Percentiles rank a stretch among this genome's conserved stretches.
Conservation (phyloP, 768 basidiomycete species). For the Amanita exitialis region DNA sequence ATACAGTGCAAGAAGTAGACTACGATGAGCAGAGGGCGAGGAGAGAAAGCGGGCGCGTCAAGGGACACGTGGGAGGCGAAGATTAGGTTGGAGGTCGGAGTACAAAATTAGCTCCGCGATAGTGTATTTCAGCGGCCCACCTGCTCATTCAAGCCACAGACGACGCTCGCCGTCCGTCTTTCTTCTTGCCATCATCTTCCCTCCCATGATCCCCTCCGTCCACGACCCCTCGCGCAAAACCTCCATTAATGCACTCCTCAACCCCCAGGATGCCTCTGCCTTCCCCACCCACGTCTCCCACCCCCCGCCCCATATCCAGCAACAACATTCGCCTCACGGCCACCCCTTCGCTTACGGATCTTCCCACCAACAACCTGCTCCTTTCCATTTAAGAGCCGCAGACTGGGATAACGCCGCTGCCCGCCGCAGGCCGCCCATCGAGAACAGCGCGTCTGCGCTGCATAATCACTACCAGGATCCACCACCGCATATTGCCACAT, state of each 20-base stretch:
- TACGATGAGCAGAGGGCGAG: background rate
- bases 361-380: slow-evolving; percentile 15
- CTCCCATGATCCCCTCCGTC: slow-evolving; percentile 18
- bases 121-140: slow-evolving; percentile 7
- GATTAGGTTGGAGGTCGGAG: slow-evolving; percentile 5
- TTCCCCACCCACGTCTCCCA: slow-evolving; percentile 12
- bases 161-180: slow-evolving; percentile 1
- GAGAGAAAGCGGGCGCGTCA: background rate
- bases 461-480: slow-evolving; percentile 11
- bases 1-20: background rate
- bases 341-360: background rate
- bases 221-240: slow-evolving; percentile 30
- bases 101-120: slow-evolving; percentile 9
- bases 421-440: slow-evolving; percentile 11
- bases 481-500: slow-evolving; percentile 1
- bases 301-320: slow-evolving; percentile 11
- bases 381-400: slow-evolving; percentile 53
- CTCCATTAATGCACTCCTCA: slow-evolving; percentile 31
- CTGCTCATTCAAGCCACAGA: background rate
- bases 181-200: background rate
- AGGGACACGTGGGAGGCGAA: slow-evolving; percentile 3
- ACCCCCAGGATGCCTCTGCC: slow-evolving; percentile 24
- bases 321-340: slow-evolving; percentile 2
- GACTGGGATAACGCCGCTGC: slow-evolving; percentile 32
- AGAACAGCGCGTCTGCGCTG: slow-evolving; percentile 18